Evolutionary conservation across 1,284 basidiomycete genomes (phyloP), one percentile per base, ranked within the genome.

Genomic region (Microbotryomycetes sp.): DNA sequence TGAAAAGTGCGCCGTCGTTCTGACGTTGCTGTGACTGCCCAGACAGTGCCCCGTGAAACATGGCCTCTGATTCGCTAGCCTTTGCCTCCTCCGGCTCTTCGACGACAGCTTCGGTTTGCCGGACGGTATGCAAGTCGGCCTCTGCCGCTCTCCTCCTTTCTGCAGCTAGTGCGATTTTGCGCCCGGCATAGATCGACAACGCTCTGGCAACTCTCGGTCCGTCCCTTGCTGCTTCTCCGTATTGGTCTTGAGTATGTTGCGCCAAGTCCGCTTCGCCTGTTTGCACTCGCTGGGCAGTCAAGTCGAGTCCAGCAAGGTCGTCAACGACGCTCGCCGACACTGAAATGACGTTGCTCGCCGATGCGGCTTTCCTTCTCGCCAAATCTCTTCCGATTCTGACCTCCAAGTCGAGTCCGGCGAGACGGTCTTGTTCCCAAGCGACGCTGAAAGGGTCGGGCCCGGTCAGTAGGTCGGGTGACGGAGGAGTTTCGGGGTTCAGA

Each of bases 361-460:
- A 56, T 11, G 60, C 63, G 4, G 15, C 13, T 30, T 57, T 35
- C 2, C 67, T n/a, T 23, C 65, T n/a, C 21, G 53, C 62, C 45
- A 68, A n/a, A 31, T 68, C 67, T 15, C 67, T 23, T 35, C 51
- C 55, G 23, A 68, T 68, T 26, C 67, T 28, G 47, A 56, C 53
- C 18, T 66, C 67, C 29, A 68, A 56, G 3, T 26, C 16, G 16
- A 62, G 11, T 6, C 67, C 67, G 0, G 55, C 65, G 11, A 52
- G 31, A 0, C 67, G 57, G 26, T 68, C 67, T 7, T 45, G 56
- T 30, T 68, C 67, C 67, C 67, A 68, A 0, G 67, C 67, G 28
- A 68, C 28, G 3, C 64, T 62, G 56, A 68, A 60, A 16, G 66
- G 66, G 28, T 62, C 61, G 5, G 49, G 26, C 3, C 21, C 13